Evolutionary conservation across 1,284 basidiomycete species (phyloP).

Genomic region (Vanrija pseudolonga): DNA sequence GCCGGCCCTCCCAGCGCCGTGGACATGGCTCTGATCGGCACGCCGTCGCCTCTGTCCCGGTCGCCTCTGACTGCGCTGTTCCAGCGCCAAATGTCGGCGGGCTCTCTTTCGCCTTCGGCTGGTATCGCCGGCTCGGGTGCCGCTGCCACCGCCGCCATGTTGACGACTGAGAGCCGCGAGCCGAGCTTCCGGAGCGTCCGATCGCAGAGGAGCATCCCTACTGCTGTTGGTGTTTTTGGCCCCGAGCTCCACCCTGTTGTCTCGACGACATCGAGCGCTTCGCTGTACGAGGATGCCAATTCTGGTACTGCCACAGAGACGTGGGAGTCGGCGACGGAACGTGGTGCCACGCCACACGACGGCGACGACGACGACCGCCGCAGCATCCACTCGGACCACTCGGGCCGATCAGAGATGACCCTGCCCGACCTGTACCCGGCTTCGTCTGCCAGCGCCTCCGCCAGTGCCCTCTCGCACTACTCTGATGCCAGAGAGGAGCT

Average conservation of each 20-base stretch:
- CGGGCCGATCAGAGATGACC: slow-evolving; percentile 14
- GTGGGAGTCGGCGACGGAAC: neutral
- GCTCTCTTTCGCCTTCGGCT: too few species aligned
- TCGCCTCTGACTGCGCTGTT: neutral
- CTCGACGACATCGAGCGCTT: slow-evolving; percentile 4
- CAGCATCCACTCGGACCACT: neutral
- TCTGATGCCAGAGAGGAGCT: slow-evolving; percentile 5
- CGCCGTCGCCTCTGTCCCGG: neutral
- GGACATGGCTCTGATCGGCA: neutral
- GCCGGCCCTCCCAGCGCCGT: too few species aligned
- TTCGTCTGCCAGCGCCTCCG: slow-evolving; percentile 8
- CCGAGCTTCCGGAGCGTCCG: too few species aligned
- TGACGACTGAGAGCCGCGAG: too few species aligned
- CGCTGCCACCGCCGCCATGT: too few species aligned
- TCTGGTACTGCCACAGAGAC: neutral
- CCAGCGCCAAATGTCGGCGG: too few species aligned
- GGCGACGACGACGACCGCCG: neutral
- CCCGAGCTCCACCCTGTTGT: neutral
- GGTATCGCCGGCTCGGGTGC: too few species aligned
- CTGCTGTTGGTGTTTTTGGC: neutral
- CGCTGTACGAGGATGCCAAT: slow-evolving; percentile 5
- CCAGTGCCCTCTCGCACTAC: slow-evolving; percentile 8
- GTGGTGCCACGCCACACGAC: neutral
- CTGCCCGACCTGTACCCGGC: slow-evolving; percentile 9
- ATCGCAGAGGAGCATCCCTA: too few species aligned